Conservation (phyloP, 2,329 filamentous ascomycete genomes). For the Pseudocercospora ulei region DNA sequence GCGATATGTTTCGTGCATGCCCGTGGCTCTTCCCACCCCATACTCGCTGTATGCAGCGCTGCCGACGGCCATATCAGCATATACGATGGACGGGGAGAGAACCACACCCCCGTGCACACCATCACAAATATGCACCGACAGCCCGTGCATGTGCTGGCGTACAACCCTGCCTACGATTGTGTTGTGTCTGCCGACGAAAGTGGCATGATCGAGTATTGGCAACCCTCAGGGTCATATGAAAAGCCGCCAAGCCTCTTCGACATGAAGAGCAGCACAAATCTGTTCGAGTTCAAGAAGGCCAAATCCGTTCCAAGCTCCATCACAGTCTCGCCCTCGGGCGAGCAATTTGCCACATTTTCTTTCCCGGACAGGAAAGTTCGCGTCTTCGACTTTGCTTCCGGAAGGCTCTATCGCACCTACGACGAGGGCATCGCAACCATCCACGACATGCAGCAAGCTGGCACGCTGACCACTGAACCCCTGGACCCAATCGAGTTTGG, state of each 20-base stretch:
- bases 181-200: constrained; percentile 79
- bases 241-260: constrained; percentile 88
- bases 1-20: constrained; percentile 87
- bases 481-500: constrained; percentile 89
- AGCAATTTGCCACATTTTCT: constrained; percentile 79
- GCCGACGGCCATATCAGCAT: constrained; percentile 63
- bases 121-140: constrained; percentile 70
- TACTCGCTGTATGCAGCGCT: constrained; percentile 74
- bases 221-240: constrained; percentile 66
- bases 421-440: constrained; percentile 86
- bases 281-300: constrained; percentile 94
- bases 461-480: constrained; percentile 61
- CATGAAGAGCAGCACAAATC: constrained; percentile 83
- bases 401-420: constrained; percentile 82
- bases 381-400: constrained; percentile 83
- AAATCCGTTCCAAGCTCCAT: constrained; percentile 76
- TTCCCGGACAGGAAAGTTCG: constrained; percentile 89
- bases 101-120: constrained; percentile 62
- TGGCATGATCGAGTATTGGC: constrained; percentile 97
- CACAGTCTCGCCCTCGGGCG: constrained; percentile 74
- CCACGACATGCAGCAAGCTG: constrained; percentile 93
- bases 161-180: constrained; percentile 81
- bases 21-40: constrained; percentile 74
- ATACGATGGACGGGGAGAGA: constrained; percentile 83
- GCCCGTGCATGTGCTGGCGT: constrained; percentile 74